A percentile compares a stretch with the other conserved stretches of the same genome.
Evolutionary conservation across 768 basidiomycete genomes (phyloP).

Genomic region (Leucosporidium yakuticum): DNA sequence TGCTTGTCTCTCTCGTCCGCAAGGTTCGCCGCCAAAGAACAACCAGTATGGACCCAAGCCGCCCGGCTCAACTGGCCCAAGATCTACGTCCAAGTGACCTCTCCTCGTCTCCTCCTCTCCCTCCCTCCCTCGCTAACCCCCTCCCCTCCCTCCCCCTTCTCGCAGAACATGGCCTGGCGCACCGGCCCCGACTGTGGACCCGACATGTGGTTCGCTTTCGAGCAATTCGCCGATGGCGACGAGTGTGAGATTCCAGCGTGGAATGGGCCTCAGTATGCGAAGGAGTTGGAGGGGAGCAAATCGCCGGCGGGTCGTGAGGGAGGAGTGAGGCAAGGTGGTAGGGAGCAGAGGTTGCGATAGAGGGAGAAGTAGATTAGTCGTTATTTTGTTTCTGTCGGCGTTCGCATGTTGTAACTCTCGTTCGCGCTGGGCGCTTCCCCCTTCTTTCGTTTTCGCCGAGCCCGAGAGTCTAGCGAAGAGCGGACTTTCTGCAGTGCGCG

Average conservation of each 20-base stretch:
- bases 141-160: no score
- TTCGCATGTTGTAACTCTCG: no score
- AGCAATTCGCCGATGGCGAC: conserved; percentile 31
- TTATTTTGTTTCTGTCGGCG: no score
- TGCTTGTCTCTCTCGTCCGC: not conserved
- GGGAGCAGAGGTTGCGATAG: no score
- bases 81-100: conserved; percentile 34
- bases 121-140: not conserved
- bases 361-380: no score
- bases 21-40: conserved; percentile 36
- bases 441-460: no score
- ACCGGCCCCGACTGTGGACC: conserved; percentile 19
- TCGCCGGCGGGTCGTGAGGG: no score
- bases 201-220: conserved; percentile 35
- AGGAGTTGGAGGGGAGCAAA: not conserved
- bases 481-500: no score
- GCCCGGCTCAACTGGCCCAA: conserved; percentile 33
- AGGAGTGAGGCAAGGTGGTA: no score
- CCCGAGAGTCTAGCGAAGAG: no score
- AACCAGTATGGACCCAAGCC: conserved; percentile 35
- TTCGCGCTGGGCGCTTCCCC: no score
- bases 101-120: not conserved
- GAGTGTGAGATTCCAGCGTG: conserved; percentile 32
- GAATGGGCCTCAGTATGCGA: conserved; percentile 35
- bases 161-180: conserved; percentile 29